phyloP scores from a whole-genome alignment of 106 monocot species.

The Apostasia ramifera region DNA sequence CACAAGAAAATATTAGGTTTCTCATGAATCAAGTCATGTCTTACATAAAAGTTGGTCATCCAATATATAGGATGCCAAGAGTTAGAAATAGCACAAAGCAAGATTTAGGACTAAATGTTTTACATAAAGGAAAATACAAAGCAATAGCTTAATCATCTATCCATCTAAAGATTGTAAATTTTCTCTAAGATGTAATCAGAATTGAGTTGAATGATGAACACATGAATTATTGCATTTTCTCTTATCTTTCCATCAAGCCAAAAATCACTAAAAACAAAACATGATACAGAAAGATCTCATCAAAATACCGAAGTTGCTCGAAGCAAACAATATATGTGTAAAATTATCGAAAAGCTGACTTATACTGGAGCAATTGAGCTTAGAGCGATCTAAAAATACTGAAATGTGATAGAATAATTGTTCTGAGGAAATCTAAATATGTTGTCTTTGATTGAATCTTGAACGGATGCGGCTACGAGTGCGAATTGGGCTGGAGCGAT shows the following conservation, averaged over 20 bases:
- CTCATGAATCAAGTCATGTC: neutral
- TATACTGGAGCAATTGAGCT: too few relatives aligned
- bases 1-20: neutral
- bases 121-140: neutral
- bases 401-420: too few relatives aligned
- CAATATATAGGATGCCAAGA: neutral
- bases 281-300: neutral
- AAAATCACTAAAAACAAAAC: neutral
- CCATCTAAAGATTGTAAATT: neutral
- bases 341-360: too few relatives aligned
- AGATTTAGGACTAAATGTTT: neutral
- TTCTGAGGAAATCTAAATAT: too few relatives aligned
- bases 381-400: too few relatives aligned
- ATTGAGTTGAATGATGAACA: neutral
- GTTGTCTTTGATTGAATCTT: too few relatives aligned
- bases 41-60: neutral
- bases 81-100: neutral
- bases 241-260: neutral
- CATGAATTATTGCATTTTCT: neutral
- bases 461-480: too few relatives aligned
- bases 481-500: neutral
- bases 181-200: neutral
- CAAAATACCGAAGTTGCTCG: neutral
- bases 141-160: neutral
- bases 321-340: too few relatives aligned